A percentile compares a stretch with the other conserved stretches of the same genome.
Conservation (phyloP, 2,329 filamentous ascomycete species). For the Cercospora zeina region DNA sequence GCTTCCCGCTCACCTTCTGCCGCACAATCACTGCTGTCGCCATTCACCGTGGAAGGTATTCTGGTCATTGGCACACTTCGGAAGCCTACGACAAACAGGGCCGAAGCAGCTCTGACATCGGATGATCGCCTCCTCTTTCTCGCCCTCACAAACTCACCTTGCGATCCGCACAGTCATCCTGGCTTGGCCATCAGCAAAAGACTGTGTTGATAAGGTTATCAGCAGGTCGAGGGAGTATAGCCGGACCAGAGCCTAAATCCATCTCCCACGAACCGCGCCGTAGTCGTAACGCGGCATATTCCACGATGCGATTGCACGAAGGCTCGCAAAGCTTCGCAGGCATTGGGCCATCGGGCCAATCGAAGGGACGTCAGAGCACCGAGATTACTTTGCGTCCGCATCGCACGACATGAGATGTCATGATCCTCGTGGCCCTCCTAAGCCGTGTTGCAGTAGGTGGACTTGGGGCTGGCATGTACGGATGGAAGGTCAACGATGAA, state of each 20-base stretch:
- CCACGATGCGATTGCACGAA: neutral
- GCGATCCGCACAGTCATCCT: neutral
- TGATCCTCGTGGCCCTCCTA: neutral
- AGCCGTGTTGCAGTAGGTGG: too few species aligned
- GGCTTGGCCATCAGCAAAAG: neutral
- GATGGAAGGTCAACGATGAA: neutral
- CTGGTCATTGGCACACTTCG: neutral
- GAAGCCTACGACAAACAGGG: neutral
- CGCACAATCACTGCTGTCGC: neutral
- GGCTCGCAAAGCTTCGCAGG: neutral
- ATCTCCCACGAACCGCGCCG: neutral
- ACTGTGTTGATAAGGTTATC: neutral
- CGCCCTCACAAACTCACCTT: neutral
- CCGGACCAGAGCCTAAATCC: neutral
- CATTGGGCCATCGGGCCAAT: neutral
- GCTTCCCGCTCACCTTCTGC: neutral
- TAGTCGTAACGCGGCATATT: neutral
- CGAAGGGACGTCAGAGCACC: neutral
- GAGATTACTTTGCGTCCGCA: neutral
- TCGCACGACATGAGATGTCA: neutral
- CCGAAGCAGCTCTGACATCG: neutral
- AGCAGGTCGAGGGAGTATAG: slow-evolving; percentile 2
- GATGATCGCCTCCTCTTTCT: neutral
- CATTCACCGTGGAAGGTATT: neutral
- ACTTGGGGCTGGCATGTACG: too few species aligned